phyloP scores from a whole-genome alignment of 2,329 filamentous ascomycete genomes.

The Microdochium paspali region DNA sequence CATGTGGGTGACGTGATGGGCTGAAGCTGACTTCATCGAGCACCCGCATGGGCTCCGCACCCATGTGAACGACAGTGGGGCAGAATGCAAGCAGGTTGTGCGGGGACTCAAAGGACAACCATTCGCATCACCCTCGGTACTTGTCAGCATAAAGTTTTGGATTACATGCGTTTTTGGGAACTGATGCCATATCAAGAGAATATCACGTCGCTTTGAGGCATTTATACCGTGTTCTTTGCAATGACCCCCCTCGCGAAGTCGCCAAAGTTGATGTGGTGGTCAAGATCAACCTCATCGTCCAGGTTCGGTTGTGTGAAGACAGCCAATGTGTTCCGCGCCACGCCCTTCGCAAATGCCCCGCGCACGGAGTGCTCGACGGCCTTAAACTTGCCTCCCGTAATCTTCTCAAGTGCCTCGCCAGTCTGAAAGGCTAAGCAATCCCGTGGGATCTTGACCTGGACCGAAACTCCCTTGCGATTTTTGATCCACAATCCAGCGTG shows the following conservation, averaged over 20 bases:
- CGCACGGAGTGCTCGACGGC: slow-evolving; percentile 94
- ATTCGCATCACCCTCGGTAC: too few relatives aligned
- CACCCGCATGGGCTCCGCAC: background rate
- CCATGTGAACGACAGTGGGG: background rate
- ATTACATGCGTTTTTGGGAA: too few relatives aligned
- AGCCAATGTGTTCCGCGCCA: slow-evolving; percentile 81
- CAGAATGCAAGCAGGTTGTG: too few relatives aligned
- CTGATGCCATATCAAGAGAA: too few relatives aligned
- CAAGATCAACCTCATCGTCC: slow-evolving; percentile 64
- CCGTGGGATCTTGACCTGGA: slow-evolving; percentile 86
- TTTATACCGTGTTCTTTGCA: slow-evolving; percentile 46
- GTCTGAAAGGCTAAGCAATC: slow-evolving; percentile 96
- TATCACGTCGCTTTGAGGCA: too few relatives aligned
- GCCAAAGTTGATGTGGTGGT: slow-evolving; percentile 61
- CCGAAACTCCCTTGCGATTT: slow-evolving; percentile 68
- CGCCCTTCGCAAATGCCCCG: slow-evolving; percentile 53
- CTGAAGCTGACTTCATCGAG: background rate
- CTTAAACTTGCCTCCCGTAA: slow-evolving; percentile 84
- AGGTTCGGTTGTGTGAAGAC: slow-evolving; percentile 97
- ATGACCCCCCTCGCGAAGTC: slow-evolving; percentile 60
- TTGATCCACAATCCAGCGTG: slow-evolving; percentile 88
- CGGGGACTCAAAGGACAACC: too few relatives aligned
- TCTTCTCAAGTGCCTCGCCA: slow-evolving; percentile 81
- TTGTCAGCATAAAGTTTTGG: too few relatives aligned
- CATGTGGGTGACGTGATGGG: background rate